Base-by-base conservation (phyloP, 1,284 basidiomycete species). In the Vanrija pseudolonga region DNA sequence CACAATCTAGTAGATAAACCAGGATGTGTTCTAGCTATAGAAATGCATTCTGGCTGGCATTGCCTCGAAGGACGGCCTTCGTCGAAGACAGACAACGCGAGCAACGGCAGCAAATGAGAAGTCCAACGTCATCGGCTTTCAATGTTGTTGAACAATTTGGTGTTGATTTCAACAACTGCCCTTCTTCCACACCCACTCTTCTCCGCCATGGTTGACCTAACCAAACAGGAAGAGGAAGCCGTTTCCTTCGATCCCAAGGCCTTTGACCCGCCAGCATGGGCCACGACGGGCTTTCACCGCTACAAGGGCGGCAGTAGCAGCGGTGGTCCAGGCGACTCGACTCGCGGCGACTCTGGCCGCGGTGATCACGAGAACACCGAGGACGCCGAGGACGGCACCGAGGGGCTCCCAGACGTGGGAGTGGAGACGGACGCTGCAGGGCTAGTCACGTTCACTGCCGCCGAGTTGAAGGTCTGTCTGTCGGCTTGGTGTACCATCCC, bases 221-320 rank as follows among this genome's bases (percentile, higher is more conserved):
- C n/a, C 17, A 49, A 42, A 41, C 17, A 18, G 12, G 23, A 40
- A 3, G 61, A 61, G 32, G 39, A 53, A 12, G 41, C 66, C 3
- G 61, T 64, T 6, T 45, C 55, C 3, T 72, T 68, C 24, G 69
- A 72, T 56, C 61, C 64, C 2, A 49, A 55, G 11, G 51, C 53
- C 37, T 72, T 70, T 40, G 58, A 68, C 24, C 68, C 69, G 12
- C 69, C 69, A 23, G 45, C 59, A 43, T 72, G 70, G 70, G 70
- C 68, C 3, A 58, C 42, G 7, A 53, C 45, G 7, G n/a, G 20
- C 20, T 14, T 23, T 49, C 46, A 48, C 36, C 37, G 26, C 14
- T 8, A 23, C 24, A 32, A 28, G 14, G 19, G 12, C 43, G 19
- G 7, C 12, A n/a, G 39, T 2, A 42, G 7, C 18, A 20, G 22